A percentile compares a stretch with the other conserved stretches of the same genome.
Conservation (phyloP, 2,329 filamentous ascomycete genomes). For the Fusarium duplospermum region DNA sequence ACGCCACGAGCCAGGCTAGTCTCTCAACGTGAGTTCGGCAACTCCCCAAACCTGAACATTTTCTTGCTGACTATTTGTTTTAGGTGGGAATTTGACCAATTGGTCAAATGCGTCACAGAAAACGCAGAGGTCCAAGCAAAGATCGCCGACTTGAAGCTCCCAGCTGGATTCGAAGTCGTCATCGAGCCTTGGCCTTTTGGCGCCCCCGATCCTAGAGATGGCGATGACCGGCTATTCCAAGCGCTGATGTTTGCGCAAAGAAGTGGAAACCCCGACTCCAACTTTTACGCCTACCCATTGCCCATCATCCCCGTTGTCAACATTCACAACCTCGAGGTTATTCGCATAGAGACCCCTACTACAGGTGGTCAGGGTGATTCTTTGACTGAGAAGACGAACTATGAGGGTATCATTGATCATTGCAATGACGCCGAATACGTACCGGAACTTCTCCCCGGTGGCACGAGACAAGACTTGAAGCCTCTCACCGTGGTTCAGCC, state of each 20-base stretch:
- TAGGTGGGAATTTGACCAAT: constrained; percentile 50
- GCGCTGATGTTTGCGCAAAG: constrained; percentile 47
- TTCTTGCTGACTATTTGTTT: neutral
- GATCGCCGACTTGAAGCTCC: constrained; percentile 44
- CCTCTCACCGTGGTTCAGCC: constrained; percentile 63
- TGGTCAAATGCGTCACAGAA: constrained; percentile 45
- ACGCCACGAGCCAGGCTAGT: constrained; percentile 45
- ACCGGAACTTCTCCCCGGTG: constrained; percentile 54
- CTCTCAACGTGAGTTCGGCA: constrained; percentile 43
- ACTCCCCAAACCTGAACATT: neutral
- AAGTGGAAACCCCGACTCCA: constrained; percentile 59
- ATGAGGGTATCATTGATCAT: constrained; percentile 43
- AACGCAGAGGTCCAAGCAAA: constrained; percentile 49
- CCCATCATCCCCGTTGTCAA: constrained; percentile 59
- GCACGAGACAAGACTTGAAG: constrained; percentile 65
- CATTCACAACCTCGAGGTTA: constrained; percentile 43
- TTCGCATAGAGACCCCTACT: constrained; percentile 51
- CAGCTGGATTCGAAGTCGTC: constrained; percentile 46
- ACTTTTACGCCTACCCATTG: constrained; percentile 67
- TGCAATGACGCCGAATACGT: constrained; percentile 52
- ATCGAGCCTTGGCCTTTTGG: constrained; percentile 51
- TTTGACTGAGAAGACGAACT: constrained; percentile 30
- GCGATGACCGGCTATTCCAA: constrained; percentile 48
- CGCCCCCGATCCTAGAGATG: constrained; percentile 45
- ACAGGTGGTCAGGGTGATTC: constrained; percentile 49